Percentiles rank a stretch among this genome's conserved stretches.
Evolutionary conservation across 2,329 filamentous ascomycete species (phyloP).

Genomic region (Xylariales sp.): DNA sequence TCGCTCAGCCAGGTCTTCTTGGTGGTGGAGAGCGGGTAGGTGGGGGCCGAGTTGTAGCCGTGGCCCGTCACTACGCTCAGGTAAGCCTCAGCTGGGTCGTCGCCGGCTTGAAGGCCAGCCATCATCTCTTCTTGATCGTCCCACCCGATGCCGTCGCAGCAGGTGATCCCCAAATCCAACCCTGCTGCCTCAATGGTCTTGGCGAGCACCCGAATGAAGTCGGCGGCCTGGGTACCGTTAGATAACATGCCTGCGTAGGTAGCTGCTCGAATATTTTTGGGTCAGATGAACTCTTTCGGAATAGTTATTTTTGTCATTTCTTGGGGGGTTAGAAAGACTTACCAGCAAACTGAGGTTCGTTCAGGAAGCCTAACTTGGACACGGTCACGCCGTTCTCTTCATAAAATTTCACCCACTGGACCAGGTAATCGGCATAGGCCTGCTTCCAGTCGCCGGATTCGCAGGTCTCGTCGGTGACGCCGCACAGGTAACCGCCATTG

Average conservation of each 20-base stretch:
- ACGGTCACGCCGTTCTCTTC: not conserved
- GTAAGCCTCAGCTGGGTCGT: too few relatives aligned
- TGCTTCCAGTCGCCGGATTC: not conserved
- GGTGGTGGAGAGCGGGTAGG: not conserved
- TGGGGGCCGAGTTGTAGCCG: not conserved
- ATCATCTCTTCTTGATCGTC: not conserved
- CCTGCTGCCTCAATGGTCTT: conserved; percentile 33
- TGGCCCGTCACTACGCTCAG: not conserved
- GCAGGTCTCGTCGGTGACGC: not conserved
- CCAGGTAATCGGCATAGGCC: not conserved
- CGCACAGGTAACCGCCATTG: not conserved
- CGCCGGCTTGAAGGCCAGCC: not conserved
- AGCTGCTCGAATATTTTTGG: too few relatives aligned
- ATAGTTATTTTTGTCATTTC: not conserved
- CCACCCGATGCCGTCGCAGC: conserved; percentile 15
- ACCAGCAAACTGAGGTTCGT: not conserved
- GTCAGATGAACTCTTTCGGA: not conserved
- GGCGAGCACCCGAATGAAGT: conserved; percentile 33
- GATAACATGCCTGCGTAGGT: conserved; percentile 4
- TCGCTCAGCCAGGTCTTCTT: conserved; percentile 48
- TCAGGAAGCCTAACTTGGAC: not conserved
- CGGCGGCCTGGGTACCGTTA: conserved; percentile 24
- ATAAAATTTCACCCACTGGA: not conserved
- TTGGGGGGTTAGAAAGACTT: not conserved
- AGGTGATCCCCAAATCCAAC: conserved; percentile 17